These are phyloP conservation scores for Phytophthora cactorum DNA, from an alignment of 352 stramenopile species.

Conservation along the genomic window DNA sequence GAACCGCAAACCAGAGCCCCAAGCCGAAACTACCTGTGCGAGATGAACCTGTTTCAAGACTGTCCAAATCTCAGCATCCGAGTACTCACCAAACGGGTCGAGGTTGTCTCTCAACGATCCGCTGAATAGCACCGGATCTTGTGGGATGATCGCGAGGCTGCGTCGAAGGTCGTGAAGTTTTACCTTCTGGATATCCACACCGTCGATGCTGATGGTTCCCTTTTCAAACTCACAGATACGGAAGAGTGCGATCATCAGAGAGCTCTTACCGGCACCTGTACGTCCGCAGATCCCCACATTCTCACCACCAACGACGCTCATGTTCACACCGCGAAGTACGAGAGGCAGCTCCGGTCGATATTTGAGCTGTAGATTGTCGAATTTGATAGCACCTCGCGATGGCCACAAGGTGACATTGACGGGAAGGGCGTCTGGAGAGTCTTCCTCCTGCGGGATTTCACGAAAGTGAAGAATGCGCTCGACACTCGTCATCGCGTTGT, in stretches of 20 bases:
- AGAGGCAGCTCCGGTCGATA: constrained; percentile 49
- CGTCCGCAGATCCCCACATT: constrained; percentile 49
- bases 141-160: constrained; percentile 40
- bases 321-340: constrained; percentile 41
- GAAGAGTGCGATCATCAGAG: constrained; percentile 49
- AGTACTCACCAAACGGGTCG: constrained; percentile 83
- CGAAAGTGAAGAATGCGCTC: constrained; percentile 41
- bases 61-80: constrained; percentile 54
- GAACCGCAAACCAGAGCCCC: constrained; percentile 68
- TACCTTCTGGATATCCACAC: constrained; percentile 58
- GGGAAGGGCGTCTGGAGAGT: constrained; percentile 2
- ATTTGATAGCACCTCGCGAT: constrained; percentile 30
- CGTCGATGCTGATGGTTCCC: constrained; percentile 87
- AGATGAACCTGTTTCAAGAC: constrained; percentile 50
- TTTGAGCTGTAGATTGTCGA: constrained; percentile 38
- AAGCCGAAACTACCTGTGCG: constrained; percentile 16
- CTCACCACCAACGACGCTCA: constrained; percentile 32
- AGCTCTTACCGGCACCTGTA: constrained; percentile 53
- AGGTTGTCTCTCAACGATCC: constrained; percentile 90
- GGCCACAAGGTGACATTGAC: constrained; percentile 34
- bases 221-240: constrained; percentile 39
- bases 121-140: constrained; percentile 70
- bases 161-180: constrained; percentile 32
- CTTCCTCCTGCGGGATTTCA: constrained; percentile 32
- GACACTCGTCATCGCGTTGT: constrained; percentile 47